Evolutionary conservation across 805 yeast species (phyloP).

Genomic region (Saccharomyces kudriavzevii): DNA sequence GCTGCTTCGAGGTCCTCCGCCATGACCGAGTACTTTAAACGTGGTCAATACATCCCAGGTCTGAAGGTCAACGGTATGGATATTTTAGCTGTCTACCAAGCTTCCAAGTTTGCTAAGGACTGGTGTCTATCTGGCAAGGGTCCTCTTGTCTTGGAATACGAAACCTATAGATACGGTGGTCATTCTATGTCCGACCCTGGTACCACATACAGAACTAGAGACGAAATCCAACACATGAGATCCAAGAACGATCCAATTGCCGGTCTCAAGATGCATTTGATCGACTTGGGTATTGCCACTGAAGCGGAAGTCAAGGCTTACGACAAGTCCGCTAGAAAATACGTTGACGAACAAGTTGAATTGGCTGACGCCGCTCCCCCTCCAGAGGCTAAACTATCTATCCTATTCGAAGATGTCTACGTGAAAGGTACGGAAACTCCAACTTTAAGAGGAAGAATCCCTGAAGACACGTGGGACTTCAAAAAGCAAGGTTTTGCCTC

Average conservation of each 20-base stretch:
- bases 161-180: slow-evolving; percentile 99
- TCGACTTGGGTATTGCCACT: slow-evolving; percentile 77
- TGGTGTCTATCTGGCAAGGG: slow-evolving; percentile 92
- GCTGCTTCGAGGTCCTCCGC: slow-evolving; percentile 96
- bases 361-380: slow-evolving; percentile 90
- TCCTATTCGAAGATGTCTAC: slow-evolving; percentile 93
- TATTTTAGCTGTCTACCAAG: slow-evolving; percentile 88
- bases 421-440: slow-evolving; percentile 90
- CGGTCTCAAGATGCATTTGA: slow-evolving; percentile 79
- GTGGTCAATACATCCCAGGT: slow-evolving; percentile 99
- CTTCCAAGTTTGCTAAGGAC: slow-evolving; percentile 93
- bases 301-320: slow-evolving; percentile 91
- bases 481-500: slow-evolving; percentile 37
- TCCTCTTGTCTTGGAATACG: slow-evolving; percentile 91
- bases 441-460: slow-evolving; percentile 90
- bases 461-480: slow-evolving; percentile 91
- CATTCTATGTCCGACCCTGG: slow-evolving; percentile 99
- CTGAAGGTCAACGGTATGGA: slow-evolving; percentile 98
- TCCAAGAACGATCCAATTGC: slow-evolving; percentile 96
- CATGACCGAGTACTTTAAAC: slow-evolving; percentile 90
- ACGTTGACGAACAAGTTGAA: slow-evolving; percentile 89
- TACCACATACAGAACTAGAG: slow-evolving; percentile 99
- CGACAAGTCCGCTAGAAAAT: slow-evolving; percentile 93
- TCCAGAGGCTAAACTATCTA: slow-evolving; percentile 92
- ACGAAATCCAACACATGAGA: slow-evolving; percentile 99